Evolutionary conservation across 805 yeast species (phyloP).

Genomic region (Zygosaccharomyces rouxii): DNA sequence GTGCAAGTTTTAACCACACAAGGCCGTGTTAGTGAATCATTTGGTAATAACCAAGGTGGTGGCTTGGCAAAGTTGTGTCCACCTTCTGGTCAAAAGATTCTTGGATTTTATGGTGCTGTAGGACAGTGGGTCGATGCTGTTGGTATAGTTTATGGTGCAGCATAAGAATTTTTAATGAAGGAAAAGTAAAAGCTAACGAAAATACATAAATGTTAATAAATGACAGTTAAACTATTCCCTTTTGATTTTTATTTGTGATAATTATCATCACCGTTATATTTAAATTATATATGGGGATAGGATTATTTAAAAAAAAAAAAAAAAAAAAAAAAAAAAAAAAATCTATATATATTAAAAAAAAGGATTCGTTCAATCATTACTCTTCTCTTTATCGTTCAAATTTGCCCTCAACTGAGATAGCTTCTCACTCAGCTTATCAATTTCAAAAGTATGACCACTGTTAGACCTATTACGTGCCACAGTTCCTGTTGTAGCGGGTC

Average conservation of each 20-base stretch:
- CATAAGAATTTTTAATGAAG: background rate
- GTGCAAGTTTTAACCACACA: constrained; percentile 61
- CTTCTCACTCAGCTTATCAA: constrained; percentile 34
- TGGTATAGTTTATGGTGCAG: constrained; percentile 55
- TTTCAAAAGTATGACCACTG: constrained; percentile 18
- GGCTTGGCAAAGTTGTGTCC: constrained; percentile 52
- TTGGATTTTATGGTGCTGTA: constrained; percentile 69
- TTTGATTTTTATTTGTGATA: no score
- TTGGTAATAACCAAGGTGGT: constrained; percentile 71
- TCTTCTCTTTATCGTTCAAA: constrained; percentile 10
- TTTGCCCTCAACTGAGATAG: constrained; percentile 22
- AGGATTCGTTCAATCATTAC: constrained; percentile 3
- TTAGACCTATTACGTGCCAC: constrained; percentile 4
- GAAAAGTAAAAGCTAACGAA: constrained; percentile 1
- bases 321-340: background rate
- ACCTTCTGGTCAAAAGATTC: constrained; percentile 57
- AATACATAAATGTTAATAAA: background rate
- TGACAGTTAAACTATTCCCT: background rate
- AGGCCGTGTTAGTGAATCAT: constrained; percentile 51
- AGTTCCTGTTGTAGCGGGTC: constrained; percentile 7
- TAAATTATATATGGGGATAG: no score
- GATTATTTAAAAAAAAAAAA: background rate
- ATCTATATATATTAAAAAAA: no score
- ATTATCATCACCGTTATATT: no score
- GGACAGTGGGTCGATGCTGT: constrained; percentile 71